Evolutionary conservation across 345 rosid species (phyloP), one percentile per base, ranked within the genome.

Genomic region (Ceriops zippeliana): DNA sequence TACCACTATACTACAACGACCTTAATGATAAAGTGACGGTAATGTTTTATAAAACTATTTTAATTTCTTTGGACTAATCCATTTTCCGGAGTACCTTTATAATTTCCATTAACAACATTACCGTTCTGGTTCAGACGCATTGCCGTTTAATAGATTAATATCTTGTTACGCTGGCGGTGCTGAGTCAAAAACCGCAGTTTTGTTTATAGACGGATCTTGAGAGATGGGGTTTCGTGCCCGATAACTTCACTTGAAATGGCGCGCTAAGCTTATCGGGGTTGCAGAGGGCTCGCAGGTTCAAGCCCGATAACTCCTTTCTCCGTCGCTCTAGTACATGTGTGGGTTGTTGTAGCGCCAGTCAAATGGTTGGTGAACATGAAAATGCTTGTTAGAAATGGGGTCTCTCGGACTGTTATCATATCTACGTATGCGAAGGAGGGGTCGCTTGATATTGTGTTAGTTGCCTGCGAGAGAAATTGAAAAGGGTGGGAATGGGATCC

Each of bases 1-100:
- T 1, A 89, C 92, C 96, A 91, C 92, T 81, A 89, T 87, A 91
- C 88, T 89, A 91, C 96, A 87, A 89, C 95, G 85, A 88, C 92
- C 2, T 17, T 7, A 3, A 0, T 38, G 4, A 0, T 2, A 0
- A 7, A 0, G 9, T 7, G 0, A 1, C 1, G 9, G 1, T 7
- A 7, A 7, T 7, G 7, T 0, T 1, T 34, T 1, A 7, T 1
- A n/a, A n/a, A n/a, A n/a, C n/a, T n/a, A n/a, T 1, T 31, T 31
- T 7, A 2, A 34, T 34, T 34, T 34, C 9, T 7, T 34, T 34
- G 37, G 37, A 34, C 37, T 32, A 5, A 5, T 6, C 1, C 5
- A 34, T 34, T 34, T 34, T 6, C 9, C 7, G 7, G 6, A 32
- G 7, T 32, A 6, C 35, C 1, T 6, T 32, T 32, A 0, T 6